A percentile compares a stretch with the other conserved stretches of the same genome.
These are phyloP conservation scores for Boletus reticulatus DNA, from an alignment of 768 basidiomycete species.

Conservation along the genomic window DNA sequence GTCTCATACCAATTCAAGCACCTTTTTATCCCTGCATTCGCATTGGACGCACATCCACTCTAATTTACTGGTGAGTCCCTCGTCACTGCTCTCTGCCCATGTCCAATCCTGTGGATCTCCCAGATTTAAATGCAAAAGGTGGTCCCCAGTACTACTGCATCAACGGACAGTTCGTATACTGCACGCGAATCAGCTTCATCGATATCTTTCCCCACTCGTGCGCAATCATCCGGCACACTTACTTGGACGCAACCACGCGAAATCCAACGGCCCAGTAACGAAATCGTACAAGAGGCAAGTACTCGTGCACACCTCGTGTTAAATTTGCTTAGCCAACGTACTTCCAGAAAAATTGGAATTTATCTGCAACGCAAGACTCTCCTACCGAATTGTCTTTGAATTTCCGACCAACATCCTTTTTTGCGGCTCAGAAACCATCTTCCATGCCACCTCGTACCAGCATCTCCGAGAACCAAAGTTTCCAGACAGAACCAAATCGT, in stretches of 20 bases:
- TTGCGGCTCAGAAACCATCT: constrained; percentile 38
- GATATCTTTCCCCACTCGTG: constrained; percentile 29
- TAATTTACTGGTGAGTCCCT: constrained; percentile 47
- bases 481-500: constrained; percentile 24
- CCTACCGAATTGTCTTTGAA: constrained; percentile 34
- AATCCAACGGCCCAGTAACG: constrained; percentile 30
- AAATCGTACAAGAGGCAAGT: constrained; percentile 46
- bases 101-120: constrained; percentile 26
- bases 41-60: constrained; percentile 39
- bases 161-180: constrained; percentile 33
- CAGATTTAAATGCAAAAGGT: constrained; percentile 69
- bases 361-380: constrained; percentile 39
- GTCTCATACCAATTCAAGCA: constrained; percentile 40
- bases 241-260: constrained; percentile 53
- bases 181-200: constrained; percentile 37
- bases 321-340: constrained; percentile 15
- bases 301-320: constrained; percentile 25
- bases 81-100: constrained; percentile 7
- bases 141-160: constrained; percentile 55
- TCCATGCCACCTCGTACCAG: constrained; percentile 49
- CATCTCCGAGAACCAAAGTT: constrained; percentile 21
- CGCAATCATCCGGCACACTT: constrained; percentile 34
- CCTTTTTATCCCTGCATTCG: constrained; percentile 48
- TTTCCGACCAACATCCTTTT: constrained; percentile 31
- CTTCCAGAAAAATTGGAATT: constrained; percentile 46